These are phyloP conservation scores for Ogataea corticis DNA, from an alignment of 805 yeast genomes.

Conservation along the genomic window DNA sequence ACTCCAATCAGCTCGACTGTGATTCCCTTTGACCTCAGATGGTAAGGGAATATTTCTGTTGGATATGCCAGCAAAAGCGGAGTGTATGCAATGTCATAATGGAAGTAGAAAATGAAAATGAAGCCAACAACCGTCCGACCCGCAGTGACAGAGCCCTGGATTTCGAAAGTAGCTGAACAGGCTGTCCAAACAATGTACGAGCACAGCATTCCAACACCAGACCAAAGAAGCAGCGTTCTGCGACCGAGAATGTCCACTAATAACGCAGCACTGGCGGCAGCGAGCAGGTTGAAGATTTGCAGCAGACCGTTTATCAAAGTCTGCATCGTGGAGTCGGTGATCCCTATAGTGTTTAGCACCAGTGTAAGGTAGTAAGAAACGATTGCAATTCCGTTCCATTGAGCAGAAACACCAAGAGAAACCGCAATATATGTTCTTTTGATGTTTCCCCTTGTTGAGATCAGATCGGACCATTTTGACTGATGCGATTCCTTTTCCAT, in stretches of 20 bases:
- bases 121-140: slow-evolving; percentile 26
- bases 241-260: slow-evolving; percentile 37
- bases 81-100: slow-evolving; percentile 45
- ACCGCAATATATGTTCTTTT: slow-evolving; percentile 38
- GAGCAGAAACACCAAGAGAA: slow-evolving; percentile 37
- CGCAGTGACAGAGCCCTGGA: slow-evolving; percentile 19
- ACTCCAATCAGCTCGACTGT: slow-evolving; percentile 32
- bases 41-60: slow-evolving; percentile 54
- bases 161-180: slow-evolving; percentile 41
- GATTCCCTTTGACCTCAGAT: slow-evolving; percentile 64
- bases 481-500: slow-evolving; percentile 34
- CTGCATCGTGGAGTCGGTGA: slow-evolving; percentile 46
- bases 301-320: slow-evolving; percentile 52
- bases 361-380: slow-evolving; percentile 45
- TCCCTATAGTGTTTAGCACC: slow-evolving; percentile 56
- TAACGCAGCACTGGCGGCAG: slow-evolving; percentile 33
- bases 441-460: slow-evolving; percentile 38
- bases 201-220: slow-evolving; percentile 38
- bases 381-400: slow-evolving; percentile 47
- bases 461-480: slow-evolving; percentile 38
- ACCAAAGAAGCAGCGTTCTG: slow-evolving; percentile 38
- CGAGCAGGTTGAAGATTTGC: slow-evolving; percentile 46
- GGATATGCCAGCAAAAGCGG: slow-evolving; percentile 48
- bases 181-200: slow-evolving; percentile 46
- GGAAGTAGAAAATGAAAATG: slow-evolving; percentile 34